These are phyloP conservation scores for Cutaneotrichosporon sp. DNA, from an alignment of 1,284 basidiomycete species.

Conservation along the genomic window DNA sequence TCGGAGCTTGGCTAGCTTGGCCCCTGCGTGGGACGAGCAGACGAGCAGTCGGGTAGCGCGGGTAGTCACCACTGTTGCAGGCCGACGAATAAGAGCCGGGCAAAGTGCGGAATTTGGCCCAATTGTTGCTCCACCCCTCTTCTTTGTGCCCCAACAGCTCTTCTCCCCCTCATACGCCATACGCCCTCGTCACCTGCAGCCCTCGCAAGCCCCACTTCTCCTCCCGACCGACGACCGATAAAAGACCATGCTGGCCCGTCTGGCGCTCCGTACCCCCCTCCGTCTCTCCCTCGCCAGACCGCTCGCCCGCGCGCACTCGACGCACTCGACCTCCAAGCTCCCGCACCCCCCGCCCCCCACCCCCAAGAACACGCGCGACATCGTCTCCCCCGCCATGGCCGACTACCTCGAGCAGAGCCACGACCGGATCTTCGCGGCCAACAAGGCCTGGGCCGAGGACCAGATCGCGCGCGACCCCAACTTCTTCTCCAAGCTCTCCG, in stretches of 20 bases:
- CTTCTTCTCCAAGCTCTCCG: constrained; percentile 19
- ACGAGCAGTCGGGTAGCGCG: no score
- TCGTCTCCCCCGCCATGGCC: background rate
- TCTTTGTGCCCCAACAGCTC: no score
- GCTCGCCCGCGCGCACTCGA: no score
- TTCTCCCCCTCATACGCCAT: background rate
- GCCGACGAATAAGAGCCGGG: no score
- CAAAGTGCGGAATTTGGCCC: no score
- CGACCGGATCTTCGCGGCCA: constrained; percentile 19
- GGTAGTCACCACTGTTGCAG: no score
- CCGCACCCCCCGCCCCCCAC: background rate
- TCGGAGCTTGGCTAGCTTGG: no score
- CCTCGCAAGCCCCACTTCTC: no score
- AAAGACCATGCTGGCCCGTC: background rate
- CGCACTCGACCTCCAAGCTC: background rate
- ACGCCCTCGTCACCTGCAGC: no score
- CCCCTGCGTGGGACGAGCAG: no score
- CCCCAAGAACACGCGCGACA: background rate
- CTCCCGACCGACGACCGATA: background rate
- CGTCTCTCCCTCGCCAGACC: no score
- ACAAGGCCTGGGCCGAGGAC: constrained; percentile 17
- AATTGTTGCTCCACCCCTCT: no score
- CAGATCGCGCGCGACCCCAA: constrained; percentile 19
- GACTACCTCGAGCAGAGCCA: constrained; percentile 11
- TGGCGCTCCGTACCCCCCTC: background rate